Evolutionary conservation across 2,329 filamentous ascomycete genomes (phyloP).

Genomic region (Colletotrichum musicola): DNA sequence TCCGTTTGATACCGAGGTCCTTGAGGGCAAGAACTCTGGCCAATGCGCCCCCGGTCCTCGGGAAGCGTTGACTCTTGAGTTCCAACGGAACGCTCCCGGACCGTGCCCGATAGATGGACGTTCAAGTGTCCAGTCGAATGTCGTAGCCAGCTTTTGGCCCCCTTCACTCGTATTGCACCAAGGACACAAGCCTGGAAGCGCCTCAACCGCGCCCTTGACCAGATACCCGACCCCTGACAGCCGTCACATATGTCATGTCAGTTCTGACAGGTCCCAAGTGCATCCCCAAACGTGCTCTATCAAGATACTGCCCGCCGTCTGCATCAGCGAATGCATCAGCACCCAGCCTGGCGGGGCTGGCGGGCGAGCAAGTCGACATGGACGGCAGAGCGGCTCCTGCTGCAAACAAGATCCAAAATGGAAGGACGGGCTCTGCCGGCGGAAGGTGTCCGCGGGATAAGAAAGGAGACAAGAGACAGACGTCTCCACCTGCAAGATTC

Average conservation of each 20-base stretch:
- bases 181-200: neutral
- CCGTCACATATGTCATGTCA: too few species aligned
- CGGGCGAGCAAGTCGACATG: neutral
- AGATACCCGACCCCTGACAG: too few species aligned
- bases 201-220: neutral
- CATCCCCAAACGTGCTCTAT: constrained; percentile 17
- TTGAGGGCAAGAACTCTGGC: neutral
- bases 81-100: constrained; percentile 1
- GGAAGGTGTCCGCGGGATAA: neutral
- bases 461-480: neutral
- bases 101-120: constrained; percentile 7
- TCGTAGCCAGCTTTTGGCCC: too few species aligned
- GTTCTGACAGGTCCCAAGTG: constrained; percentile 16
- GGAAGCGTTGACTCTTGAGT: neutral
- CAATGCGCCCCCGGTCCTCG: too few species aligned
- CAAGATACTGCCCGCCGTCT: neutral
- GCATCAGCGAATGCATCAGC: neutral
- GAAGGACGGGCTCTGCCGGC: neutral
- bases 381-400: constrained; percentile 16
- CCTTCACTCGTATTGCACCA: neutral
- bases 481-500: constrained; percentile 5
- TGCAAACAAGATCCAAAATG: constrained; percentile 24
- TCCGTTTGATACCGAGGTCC: constrained; percentile 8
- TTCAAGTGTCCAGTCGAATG: neutral
- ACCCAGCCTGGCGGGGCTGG: constrained; percentile 10